Percentiles rank a stretch among this genome's conserved stretches.
Conservation (phyloP, 1,139 yeast genomes). For the Taphrina communis region DNA sequence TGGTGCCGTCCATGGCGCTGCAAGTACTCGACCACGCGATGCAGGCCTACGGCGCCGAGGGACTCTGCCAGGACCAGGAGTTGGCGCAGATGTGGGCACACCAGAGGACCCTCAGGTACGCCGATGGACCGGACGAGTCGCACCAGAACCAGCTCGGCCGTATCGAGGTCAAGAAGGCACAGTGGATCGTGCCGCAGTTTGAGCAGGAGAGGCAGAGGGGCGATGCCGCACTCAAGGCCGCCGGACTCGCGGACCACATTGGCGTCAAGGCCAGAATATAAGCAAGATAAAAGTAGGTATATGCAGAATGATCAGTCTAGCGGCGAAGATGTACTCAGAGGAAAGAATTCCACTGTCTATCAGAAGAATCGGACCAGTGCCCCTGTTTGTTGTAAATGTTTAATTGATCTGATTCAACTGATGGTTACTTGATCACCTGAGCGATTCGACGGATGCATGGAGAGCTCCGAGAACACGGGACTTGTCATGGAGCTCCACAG, state of each 20-base stretch:
- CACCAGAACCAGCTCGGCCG: slow-evolving; percentile 68
- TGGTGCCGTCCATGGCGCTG: slow-evolving; percentile 65
- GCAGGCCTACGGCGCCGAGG: slow-evolving; percentile 74
- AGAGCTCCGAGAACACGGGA: too few species aligned
- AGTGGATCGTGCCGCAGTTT: slow-evolving; percentile 47
- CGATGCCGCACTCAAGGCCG: slow-evolving; percentile 32
- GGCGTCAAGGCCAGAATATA: slow-evolving; percentile 35
- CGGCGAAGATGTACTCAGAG: too few species aligned
- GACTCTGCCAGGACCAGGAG: slow-evolving; percentile 67
- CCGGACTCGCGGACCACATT: slow-evolving; percentile 32
- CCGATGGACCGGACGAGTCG: slow-evolving; percentile 80
- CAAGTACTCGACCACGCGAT: slow-evolving; percentile 69
- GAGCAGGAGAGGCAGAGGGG: slow-evolving; percentile 23
- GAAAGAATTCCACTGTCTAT: too few species aligned
- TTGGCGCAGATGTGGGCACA: slow-evolving; percentile 64
- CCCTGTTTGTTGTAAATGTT: too few species aligned
- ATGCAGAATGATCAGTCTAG: too few species aligned
- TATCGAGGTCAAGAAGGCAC: slow-evolving; percentile 55
- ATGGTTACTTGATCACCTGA: too few species aligned
- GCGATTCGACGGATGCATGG: too few species aligned
- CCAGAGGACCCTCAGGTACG: slow-evolving; percentile 67
- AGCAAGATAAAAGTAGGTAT: background rate
- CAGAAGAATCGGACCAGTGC: too few species aligned
- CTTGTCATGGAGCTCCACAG: too few species aligned
- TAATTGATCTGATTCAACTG: too few species aligned